Conservation (phyloP, 139 green algal genomes). For the Astrephomene gubernaculifera region DNA sequence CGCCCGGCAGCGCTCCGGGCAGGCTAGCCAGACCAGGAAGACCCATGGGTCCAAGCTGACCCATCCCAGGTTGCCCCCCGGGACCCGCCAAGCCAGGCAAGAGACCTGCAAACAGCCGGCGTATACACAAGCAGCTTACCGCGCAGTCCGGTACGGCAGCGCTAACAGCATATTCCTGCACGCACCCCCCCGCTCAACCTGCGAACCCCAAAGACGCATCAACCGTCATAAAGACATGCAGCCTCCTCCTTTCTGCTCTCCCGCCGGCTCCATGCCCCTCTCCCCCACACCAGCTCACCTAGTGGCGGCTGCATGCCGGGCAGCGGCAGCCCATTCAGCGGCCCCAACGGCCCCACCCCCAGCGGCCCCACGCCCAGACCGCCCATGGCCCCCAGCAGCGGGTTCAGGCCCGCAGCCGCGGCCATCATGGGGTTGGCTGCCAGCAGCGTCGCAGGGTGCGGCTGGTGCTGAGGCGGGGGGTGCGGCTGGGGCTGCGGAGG, state of each 20-base stretch:
- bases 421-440: constrained; percentile 35
- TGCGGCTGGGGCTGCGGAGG: too few species aligned
- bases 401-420: constrained; percentile 22
- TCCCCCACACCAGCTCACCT: constrained; percentile 14
- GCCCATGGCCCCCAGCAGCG: constrained; percentile 36
- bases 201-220: too few species aligned
- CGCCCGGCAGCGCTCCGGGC: not conserved
- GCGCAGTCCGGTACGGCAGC: too few species aligned
- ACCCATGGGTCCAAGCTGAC: constrained; percentile 13
- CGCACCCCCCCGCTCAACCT: too few species aligned
- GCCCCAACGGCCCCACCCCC: constrained; percentile 1
- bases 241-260: too few species aligned
- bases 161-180: too few species aligned
- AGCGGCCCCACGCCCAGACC: constrained; percentile 17
- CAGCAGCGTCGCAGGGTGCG: not conserved
- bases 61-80: constrained; percentile 9
- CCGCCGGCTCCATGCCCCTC: too few species aligned
- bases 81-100: not conserved
- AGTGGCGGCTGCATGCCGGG: constrained; percentile 37
- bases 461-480: too few species aligned
- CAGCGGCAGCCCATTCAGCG: constrained; percentile 21
- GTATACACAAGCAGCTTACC: too few species aligned
- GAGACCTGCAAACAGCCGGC: not conserved
- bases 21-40: constrained; percentile 1
- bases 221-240: too few species aligned